Percentiles rank a stretch among this genome's conserved stretches.
Evolutionary conservation across 225 moss, liverwort and hornwort species (phyloP).

Genomic region (Bryoerythrophyllum caledonicum): DNA sequence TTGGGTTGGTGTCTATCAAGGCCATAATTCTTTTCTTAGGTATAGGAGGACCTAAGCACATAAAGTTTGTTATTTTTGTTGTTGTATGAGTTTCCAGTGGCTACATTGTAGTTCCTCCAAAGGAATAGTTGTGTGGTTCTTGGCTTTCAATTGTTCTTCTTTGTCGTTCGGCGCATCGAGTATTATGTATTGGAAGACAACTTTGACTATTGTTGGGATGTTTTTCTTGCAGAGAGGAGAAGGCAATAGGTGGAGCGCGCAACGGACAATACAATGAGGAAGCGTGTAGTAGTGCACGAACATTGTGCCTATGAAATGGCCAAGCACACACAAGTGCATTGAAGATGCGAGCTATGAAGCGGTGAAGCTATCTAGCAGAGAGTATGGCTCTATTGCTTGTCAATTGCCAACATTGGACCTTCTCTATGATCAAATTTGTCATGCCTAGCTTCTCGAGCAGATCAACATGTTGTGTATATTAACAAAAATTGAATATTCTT

Average conservation of each 20-base stretch:
- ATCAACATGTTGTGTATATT: not conserved
- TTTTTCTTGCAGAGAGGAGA: slow-evolving; percentile 28
- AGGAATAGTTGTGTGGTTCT: not conserved
- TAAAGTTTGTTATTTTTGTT: not conserved
- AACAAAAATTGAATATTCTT: too few species aligned
- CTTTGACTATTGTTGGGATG: not conserved
- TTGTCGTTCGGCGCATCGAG: not conserved
- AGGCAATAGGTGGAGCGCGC: slow-evolving; percentile 43
- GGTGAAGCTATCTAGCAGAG: not conserved
- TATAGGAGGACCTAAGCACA: not conserved
- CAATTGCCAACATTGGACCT: not conserved
- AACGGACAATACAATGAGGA: slow-evolving; percentile 34
- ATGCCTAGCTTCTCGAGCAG: not conserved
- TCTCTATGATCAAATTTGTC: not conserved
- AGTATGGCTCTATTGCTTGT: not conserved
- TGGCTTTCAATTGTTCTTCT: not conserved
- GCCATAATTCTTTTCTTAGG: not conserved
- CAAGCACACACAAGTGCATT: slow-evolving; percentile 24
- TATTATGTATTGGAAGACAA: too few species aligned
- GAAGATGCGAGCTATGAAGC: not conserved
- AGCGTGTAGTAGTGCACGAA: slow-evolving; percentile 37
- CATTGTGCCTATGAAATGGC: slow-evolving; percentile 46
- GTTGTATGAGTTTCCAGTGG: not conserved
- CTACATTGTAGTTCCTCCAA: not conserved
- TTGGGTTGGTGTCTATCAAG: not conserved